Evolutionary conservation across 495 filamentous ascomycete species (phyloP), one percentile per base, ranked within the genome.

Genomic region (Pyrenula massariospora): DNA sequence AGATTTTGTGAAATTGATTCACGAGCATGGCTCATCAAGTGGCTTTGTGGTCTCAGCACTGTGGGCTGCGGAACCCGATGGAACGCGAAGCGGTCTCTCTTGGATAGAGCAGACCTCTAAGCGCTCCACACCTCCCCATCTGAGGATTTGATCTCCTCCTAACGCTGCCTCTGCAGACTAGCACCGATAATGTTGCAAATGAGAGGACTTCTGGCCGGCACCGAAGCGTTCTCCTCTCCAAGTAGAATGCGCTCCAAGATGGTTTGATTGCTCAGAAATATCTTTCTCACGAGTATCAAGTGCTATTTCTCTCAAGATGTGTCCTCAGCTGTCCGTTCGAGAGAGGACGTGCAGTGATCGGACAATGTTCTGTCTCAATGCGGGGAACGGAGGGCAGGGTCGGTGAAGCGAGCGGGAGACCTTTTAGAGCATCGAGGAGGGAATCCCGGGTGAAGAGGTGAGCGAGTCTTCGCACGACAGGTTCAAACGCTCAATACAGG

Each of bases 31-130:
- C 31, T 42, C 31, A 42, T 42, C 31, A 42, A 42, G 15, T 42
- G 31, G 15, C 31, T 42, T 5, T 5, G 31, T 15, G 15, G 31
- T 8, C 31, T 8, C 5, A 15, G 31, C 10, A 54, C 57, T 50
- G 57, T 58, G 71, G 71, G 72, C 69, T 73, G 72, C 68, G 70
- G 72, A 74, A 72, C 69, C 72, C 68, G 67, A 74, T 74, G 73
- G 73, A 75, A 77, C 72, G 74, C 74, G 73, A 75, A 75, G 64
- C 72, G 73, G 73, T 68, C 71, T 74, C 74, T 74, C 74, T 74
- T 56, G 59, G 54, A 56, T 65, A 61, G 73, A 77, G 74, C 61
- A 73, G 72, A 75, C 73, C 72, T 70, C 75, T 73, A 62, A 56
- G 74, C 73, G 73, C 74, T 73, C 74, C 74, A 75, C 73, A 74